Conservation (phyloP, 2,329 filamentous ascomycete genomes). For the Ceratocystis papillata region DNA sequence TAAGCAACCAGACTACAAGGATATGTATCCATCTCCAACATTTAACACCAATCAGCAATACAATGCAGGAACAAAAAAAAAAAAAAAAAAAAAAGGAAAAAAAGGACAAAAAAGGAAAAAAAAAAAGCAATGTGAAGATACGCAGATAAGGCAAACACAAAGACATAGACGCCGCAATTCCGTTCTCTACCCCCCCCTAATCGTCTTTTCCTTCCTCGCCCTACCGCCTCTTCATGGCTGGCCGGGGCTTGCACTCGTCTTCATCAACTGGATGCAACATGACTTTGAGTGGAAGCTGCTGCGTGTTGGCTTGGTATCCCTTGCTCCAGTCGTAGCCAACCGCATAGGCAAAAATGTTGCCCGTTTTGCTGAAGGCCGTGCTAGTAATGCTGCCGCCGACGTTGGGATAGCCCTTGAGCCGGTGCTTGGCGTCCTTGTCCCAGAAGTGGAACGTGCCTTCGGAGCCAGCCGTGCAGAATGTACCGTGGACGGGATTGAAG, state of each 20-base stretch:
- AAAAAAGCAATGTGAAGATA: slow-evolving; percentile 17
- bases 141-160: not conserved
- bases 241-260: slow-evolving; percentile 53
- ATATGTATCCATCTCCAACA: no score
- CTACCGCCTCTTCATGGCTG: slow-evolving; percentile 49
- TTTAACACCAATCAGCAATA: not conserved
- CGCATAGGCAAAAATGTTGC: slow-evolving; percentile 76
- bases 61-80: slow-evolving; percentile 11
- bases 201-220: not conserved
- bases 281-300: slow-evolving; percentile 64
- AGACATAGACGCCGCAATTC: not conserved
- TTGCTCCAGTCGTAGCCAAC: slow-evolving; percentile 98
- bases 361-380: slow-evolving; percentile 81
- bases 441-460: slow-evolving; percentile 97
- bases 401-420: slow-evolving; percentile 76
- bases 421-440: slow-evolving; percentile 86
- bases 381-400: slow-evolving; percentile 79
- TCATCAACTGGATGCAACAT: slow-evolving; percentile 67
- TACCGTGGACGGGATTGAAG: slow-evolving; percentile 92
- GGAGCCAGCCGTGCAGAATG: slow-evolving; percentile 92
- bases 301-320: slow-evolving; percentile 76
- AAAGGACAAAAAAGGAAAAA: not conserved
- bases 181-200: not conserved
- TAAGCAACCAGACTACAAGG: no score
- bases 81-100: slow-evolving; percentile 9